Evolutionary conservation across 371 early-diverging fungal species (phyloP).

Genomic region (Zychaea mexicana): DNA sequence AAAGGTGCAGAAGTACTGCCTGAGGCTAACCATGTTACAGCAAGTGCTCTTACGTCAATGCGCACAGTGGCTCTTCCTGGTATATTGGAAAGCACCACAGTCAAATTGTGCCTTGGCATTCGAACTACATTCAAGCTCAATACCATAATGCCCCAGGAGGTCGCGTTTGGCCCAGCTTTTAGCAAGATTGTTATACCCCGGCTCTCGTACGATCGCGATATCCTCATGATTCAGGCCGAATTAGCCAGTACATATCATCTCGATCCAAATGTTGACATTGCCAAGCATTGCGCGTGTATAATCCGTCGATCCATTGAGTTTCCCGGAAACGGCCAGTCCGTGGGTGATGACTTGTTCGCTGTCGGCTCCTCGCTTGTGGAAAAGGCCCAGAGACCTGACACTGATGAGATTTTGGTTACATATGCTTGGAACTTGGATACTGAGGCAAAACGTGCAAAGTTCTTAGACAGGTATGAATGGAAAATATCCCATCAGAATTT

Average conservation of each 20-base stretch:
- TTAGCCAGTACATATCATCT: conserved; percentile 54
- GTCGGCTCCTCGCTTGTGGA: conserved; percentile 71
- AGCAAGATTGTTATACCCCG: too few relatives aligned
- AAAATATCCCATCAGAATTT: too few relatives aligned
- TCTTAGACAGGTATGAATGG: conserved; percentile 38
- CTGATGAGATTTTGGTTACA: conserved; percentile 49
- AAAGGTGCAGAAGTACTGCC: conserved; percentile 52
- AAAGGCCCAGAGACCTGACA: conserved; percentile 48
- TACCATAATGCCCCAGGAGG: neutral
- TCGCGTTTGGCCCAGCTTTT: conserved; percentile 41
- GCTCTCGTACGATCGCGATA: conserved; percentile 46
- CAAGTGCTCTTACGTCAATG: conserved; percentile 64
- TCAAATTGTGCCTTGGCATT: conserved; percentile 70
- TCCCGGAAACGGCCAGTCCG: neutral
- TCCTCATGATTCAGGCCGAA: conserved; percentile 54
- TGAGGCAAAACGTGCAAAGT: conserved; percentile 51
- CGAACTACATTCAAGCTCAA: neutral
- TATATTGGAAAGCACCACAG: conserved; percentile 37
- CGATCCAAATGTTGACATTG: conserved; percentile 57
- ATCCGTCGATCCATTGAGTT: conserved; percentile 59
- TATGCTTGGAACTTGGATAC: conserved; percentile 58
- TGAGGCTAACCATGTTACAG: conserved; percentile 28
- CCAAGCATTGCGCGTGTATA: conserved; percentile 70
- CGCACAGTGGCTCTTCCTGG: conserved; percentile 61
- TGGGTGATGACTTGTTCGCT: conserved; percentile 52